Conservation (phyloP, 2,329 filamentous ascomycete genomes). For the Beauveria caledonica region DNA sequence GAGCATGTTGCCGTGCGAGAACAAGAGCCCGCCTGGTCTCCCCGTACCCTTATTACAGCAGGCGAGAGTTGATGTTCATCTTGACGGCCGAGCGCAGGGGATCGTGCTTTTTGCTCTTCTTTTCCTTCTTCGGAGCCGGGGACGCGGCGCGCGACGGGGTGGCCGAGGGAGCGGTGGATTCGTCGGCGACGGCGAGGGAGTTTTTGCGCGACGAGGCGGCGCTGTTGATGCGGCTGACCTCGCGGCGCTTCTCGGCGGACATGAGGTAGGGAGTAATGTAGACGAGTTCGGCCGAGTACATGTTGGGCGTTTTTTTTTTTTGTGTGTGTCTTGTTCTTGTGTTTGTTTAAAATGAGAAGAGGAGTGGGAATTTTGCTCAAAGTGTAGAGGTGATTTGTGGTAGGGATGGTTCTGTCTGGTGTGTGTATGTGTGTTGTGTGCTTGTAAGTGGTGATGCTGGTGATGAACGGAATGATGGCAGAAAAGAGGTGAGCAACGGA, state of each 20-base stretch:
- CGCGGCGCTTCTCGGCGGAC: slow-evolving; percentile 2
- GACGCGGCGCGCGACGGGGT: neutral
- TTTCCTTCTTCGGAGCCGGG: neutral
- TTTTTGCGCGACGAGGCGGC: slow-evolving; percentile 11
- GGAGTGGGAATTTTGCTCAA: too few species aligned
- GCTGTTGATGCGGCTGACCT: slow-evolving; percentile 5
- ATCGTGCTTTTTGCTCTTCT: neutral
- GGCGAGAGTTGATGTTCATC: neutral
- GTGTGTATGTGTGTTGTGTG: neutral
- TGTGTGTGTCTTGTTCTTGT: neutral
- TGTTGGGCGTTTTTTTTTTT: neutral
- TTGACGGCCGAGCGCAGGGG: slow-evolving; percentile 1
- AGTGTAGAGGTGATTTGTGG: neutral
- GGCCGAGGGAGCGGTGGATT: neutral
- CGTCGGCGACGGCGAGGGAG: neutral
- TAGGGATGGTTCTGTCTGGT: neutral
- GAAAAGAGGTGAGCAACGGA: neutral
- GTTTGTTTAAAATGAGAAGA: neutral
- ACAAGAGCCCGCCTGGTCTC: too few species aligned
- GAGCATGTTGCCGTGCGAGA: neutral
- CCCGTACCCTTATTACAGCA: neutral
- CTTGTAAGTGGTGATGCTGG: slow-evolving; percentile 10
- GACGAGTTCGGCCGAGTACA: slow-evolving; percentile 11
- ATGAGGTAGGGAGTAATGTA: slow-evolving; percentile 12
- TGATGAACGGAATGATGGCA: neutral